Percentiles rank a stretch among this genome's conserved stretches.
phyloP scores from a whole-genome alignment of 1,284 basidiomycete genomes.

The Ustilago trichophora region DNA sequence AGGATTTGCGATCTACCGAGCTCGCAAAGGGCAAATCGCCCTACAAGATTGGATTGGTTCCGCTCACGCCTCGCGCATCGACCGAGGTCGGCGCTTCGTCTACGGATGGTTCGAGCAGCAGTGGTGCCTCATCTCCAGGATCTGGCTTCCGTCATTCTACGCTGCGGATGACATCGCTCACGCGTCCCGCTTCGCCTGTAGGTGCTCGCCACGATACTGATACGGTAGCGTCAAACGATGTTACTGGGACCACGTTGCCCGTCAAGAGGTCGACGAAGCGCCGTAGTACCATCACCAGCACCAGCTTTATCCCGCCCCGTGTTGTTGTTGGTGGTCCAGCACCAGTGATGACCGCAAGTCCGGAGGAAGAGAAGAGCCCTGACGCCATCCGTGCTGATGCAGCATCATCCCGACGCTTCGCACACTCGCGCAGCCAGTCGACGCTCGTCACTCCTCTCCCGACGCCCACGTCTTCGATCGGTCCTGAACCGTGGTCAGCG shows the following conservation, averaged over 20 bases:
- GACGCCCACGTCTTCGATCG: slow-evolving; percentile 9
- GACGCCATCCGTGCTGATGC: not conserved
- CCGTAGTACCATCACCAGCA: slow-evolving; percentile 39
- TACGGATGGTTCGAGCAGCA: slow-evolving; percentile 11
- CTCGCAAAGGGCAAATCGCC: slow-evolving; percentile 49
- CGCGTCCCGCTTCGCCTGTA: slow-evolving; percentile 26
- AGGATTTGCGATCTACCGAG: slow-evolving; percentile 43
- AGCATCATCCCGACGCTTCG: slow-evolving; percentile 4
- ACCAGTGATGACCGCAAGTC: slow-evolving; percentile 5
- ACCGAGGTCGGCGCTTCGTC: slow-evolving; percentile 32
- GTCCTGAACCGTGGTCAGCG: slow-evolving; percentile 5
- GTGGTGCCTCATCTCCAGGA: slow-evolving; percentile 19
- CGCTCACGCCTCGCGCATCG: slow-evolving; percentile 31
- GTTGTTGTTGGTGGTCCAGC: slow-evolving; percentile 4
- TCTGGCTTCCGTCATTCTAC: slow-evolving; percentile 7
- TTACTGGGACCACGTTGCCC: slow-evolving; percentile 1
- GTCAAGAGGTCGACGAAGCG: slow-evolving; percentile 21
- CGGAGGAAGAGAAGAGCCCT: slow-evolving; percentile 6
- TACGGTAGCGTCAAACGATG: not conserved
- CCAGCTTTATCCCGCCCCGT: slow-evolving; percentile 17
- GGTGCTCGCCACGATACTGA: not conserved
- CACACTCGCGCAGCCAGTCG: slow-evolving; percentile 35
- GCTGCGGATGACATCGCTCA: slow-evolving; percentile 37
- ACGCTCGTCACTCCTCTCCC: slow-evolving; percentile 15
- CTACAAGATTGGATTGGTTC: slow-evolving; percentile 51